Conservation (phyloP, 2,329 filamentous ascomycete species). For the Xylariaceae sp. region DNA sequence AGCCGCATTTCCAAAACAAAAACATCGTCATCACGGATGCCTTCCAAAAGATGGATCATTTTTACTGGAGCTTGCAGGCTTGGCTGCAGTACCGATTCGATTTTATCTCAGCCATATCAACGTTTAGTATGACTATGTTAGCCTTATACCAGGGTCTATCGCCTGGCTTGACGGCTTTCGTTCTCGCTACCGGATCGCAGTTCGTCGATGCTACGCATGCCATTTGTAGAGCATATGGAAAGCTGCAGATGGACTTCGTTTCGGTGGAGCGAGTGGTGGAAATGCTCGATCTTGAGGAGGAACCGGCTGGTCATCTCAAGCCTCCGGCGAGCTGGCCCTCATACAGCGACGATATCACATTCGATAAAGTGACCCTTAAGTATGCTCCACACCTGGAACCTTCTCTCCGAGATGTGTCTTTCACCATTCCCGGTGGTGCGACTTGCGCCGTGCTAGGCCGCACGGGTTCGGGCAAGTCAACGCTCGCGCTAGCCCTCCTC, state of each 20-base stretch:
- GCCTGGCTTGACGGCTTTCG: slow-evolving; percentile 76
- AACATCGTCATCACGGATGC: slow-evolving; percentile 78
- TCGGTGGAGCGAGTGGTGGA: slow-evolving; percentile 83
- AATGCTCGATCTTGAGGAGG: slow-evolving; percentile 71
- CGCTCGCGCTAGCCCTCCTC: slow-evolving; percentile 56
- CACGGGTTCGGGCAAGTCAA: slow-evolving; percentile 84
- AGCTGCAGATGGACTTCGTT: slow-evolving; percentile 87
- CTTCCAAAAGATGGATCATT: slow-evolving; percentile 93
- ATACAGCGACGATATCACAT: slow-evolving; percentile 65
- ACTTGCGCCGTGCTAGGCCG: slow-evolving; percentile 69
- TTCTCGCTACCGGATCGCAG: slow-evolving; percentile 65
- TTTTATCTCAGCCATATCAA: slow-evolving; percentile 64
- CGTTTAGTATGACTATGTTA: slow-evolving; percentile 66
- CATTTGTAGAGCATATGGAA: slow-evolving; percentile 74
- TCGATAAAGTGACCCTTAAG: slow-evolving; percentile 70
- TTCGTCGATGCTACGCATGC: slow-evolving; percentile 66
- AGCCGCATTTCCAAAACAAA: slow-evolving; percentile 71
- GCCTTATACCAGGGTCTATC: slow-evolving; percentile 71
- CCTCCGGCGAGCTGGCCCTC: slow-evolving; percentile 75
- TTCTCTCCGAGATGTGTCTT: slow-evolving; percentile 61
- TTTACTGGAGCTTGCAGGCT: slow-evolving; percentile 83
- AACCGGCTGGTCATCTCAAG: slow-evolving; percentile 58
- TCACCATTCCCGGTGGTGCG: slow-evolving; percentile 63
- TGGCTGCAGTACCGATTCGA: slow-evolving; percentile 83
- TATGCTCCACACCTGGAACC: slow-evolving; percentile 76